phyloP scores from a whole-genome alignment of 1,284 basidiomycete genomes.

The Trichosporon ovoides region DNA sequence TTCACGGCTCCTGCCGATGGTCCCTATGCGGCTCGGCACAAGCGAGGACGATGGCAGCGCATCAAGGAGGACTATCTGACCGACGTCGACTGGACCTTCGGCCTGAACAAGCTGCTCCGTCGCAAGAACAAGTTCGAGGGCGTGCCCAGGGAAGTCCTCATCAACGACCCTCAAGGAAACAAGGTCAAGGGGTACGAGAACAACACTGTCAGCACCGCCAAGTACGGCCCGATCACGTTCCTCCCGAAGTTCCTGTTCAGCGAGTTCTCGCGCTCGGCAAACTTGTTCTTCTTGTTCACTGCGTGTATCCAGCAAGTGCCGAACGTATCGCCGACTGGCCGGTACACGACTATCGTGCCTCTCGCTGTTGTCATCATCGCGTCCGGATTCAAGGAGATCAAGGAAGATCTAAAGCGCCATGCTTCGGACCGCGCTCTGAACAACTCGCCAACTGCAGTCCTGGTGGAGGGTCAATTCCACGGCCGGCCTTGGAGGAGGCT shows the following conservation, averaged over 20 bases:
- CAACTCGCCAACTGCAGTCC: constrained; percentile 70
- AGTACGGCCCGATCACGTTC: constrained; percentile 87
- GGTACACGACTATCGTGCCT: constrained; percentile 91
- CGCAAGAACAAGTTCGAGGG: constrained; percentile 44
- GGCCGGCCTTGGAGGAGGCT: constrained; percentile 83
- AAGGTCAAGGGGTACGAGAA: constrained; percentile 59
- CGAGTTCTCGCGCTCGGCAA: constrained; percentile 77
- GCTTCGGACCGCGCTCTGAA: constrained; percentile 92
- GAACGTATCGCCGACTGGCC: constrained; percentile 92
- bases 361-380: constrained; percentile 84
- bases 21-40: constrained; percentile 25
- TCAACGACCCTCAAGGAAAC: constrained; percentile 61
- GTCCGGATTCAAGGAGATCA: constrained; percentile 92
- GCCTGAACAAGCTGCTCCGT: constrained; percentile 38
- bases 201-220: constrained; percentile 91
- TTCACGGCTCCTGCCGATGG: constrained; percentile 33
- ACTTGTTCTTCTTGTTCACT: constrained; percentile 98
- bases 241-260: constrained; percentile 88
- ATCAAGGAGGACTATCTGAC: constrained; percentile 41
- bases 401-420: constrained; percentile 92
- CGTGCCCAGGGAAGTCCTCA: constrained; percentile 54
- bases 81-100: constrained; percentile 47
- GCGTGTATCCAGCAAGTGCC: constrained; percentile 98
- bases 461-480: constrained; percentile 63
- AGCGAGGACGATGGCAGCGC: constrained; percentile 31